Percentiles rank a stretch among this genome's conserved stretches.
phyloP scores from a whole-genome alignment of 2,329 filamentous ascomycete species.

The Fusarium keratoplasticum region DNA sequence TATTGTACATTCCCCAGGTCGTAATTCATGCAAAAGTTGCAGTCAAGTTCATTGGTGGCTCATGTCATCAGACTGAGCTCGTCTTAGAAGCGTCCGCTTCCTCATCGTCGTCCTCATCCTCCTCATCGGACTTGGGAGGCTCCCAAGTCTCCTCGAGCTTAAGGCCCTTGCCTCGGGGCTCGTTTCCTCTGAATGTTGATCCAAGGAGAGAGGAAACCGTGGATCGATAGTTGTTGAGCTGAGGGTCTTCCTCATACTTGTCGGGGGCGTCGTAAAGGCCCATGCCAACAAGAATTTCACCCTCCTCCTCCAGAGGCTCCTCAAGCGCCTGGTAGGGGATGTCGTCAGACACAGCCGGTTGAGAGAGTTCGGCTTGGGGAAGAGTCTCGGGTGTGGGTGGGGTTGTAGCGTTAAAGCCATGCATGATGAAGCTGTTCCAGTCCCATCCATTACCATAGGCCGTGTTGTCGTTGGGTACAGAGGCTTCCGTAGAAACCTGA shows the following conservation, averaged over 20 bases:
- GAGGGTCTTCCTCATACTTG: constrained; percentile 61
- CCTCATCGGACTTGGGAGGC: constrained; percentile 73
- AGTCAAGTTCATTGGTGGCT: neutral
- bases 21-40: constrained; percentile 29
- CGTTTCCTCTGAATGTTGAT: constrained; percentile 57
- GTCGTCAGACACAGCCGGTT: constrained; percentile 62
- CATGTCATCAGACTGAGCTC: neutral
- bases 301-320: constrained; percentile 65
- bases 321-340: constrained; percentile 63
- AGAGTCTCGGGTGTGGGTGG: constrained; percentile 72
- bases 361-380: constrained; percentile 61
- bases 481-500: constrained; percentile 45
- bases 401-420: constrained; percentile 61
- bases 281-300: constrained; percentile 83
- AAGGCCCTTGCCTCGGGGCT: constrained; percentile 75
- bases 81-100: constrained; percentile 42
- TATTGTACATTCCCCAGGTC: constrained; percentile 36
- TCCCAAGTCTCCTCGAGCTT: constrained; percentile 87
- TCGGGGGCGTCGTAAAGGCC: constrained; percentile 82
- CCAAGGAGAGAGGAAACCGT: constrained; percentile 67
- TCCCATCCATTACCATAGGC: constrained; percentile 39
- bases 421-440: constrained; percentile 61
- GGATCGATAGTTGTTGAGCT: constrained; percentile 65
- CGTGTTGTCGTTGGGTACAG: constrained; percentile 37
- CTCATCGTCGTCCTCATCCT: constrained; percentile 62